Evolutionary conservation across 768 basidiomycete genomes (phyloP), one percentile per base, ranked within the genome.

Genomic region (Amanita fuliginea): DNA sequence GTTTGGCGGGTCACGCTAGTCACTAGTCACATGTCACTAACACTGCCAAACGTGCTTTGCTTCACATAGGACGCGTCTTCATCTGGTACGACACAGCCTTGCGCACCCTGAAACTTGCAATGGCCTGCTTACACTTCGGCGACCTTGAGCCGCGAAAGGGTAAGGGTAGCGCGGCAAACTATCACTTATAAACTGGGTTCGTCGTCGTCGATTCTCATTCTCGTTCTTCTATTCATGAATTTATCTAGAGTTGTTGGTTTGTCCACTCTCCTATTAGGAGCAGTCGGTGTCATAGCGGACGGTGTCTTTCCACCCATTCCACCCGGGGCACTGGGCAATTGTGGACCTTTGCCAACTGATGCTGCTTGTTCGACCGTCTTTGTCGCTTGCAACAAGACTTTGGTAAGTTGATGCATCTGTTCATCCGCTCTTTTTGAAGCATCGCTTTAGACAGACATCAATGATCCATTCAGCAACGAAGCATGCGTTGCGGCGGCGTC

Each of bases 401-500:
- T 49, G 30, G 53, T 54, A 36, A 9, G 53, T 16, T 9, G 10
- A 26, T 5, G 9, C 16, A 39, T n/a, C 14, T 28, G 16, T 7
- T 18, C 24, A 32, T 34, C 21, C 2, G 1, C 28, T 8, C 4
- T 21, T 4, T 18, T 14, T 18, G 44, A 34, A 22, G 18, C 18
- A 18, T 18, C 14, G 21, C 1, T 16, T 4, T 32, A 54, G 53
- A 34, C 43, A 19, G 18, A 49, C n/a, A 36, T 24, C 10, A 14
- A 51, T 9, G 39, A 51, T 40, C 53, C 53, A 13, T 47, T 51
- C 7, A 46, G 19, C 19, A 54, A 46, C 24, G 49, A 51, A 16
- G 40, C 33, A 11, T 54, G 53, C 34, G 53, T 54, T 13, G 53
- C 49, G 21, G 53, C 53, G 16, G 53, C 53, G 4, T 51, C 53